These are phyloP conservation scores for Cytidiella melzeri DNA, from an alignment of 768 basidiomycete species.

Conservation along the genomic window DNA sequence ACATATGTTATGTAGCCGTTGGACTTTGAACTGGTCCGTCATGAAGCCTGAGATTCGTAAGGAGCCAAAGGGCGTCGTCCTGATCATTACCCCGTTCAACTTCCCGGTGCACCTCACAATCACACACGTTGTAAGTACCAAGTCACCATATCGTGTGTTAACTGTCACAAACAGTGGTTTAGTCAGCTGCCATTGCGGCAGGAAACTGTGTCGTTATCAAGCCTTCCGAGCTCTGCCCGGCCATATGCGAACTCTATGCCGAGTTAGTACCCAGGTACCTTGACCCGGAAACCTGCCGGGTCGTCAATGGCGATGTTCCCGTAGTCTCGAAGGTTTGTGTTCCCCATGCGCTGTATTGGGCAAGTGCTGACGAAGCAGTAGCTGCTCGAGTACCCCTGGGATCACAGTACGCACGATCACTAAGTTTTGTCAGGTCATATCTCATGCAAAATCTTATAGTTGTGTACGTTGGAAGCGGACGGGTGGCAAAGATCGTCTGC, in stretches of 20 bases:
- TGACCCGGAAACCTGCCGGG: slow-evolving; percentile 55
- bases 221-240: slow-evolving; percentile 65
- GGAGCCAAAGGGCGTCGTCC: slow-evolving; percentile 70
- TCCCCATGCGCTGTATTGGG: neutral
- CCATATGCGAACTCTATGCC: slow-evolving; percentile 48
- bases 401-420: slow-evolving; percentile 39
- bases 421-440: neutral
- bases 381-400: slow-evolving; percentile 72
- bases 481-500: slow-evolving; percentile 63
- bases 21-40: slow-evolving; percentile 41
- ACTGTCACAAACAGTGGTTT: neutral
- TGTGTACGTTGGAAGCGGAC: slow-evolving; percentile 29
- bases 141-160: neutral
- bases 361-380: slow-evolving; percentile 19
- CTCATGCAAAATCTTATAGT: neutral
- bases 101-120: slow-evolving; percentile 60
- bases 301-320: slow-evolving; percentile 62
- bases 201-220: slow-evolving; percentile 71
- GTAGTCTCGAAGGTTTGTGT: slow-evolving; percentile 51
- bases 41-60: slow-evolving; percentile 64
- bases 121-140: slow-evolving; percentile 46
- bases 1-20: slow-evolving; percentile 2
- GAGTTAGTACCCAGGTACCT: slow-evolving; percentile 73
- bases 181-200: slow-evolving; percentile 66
- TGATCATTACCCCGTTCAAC: slow-evolving; percentile 72